A percentile compares a stretch with the other conserved stretches of the same genome.
Conservation (phyloP, 768 basidiomycete species). For the Leccinum barrowsii region DNA sequence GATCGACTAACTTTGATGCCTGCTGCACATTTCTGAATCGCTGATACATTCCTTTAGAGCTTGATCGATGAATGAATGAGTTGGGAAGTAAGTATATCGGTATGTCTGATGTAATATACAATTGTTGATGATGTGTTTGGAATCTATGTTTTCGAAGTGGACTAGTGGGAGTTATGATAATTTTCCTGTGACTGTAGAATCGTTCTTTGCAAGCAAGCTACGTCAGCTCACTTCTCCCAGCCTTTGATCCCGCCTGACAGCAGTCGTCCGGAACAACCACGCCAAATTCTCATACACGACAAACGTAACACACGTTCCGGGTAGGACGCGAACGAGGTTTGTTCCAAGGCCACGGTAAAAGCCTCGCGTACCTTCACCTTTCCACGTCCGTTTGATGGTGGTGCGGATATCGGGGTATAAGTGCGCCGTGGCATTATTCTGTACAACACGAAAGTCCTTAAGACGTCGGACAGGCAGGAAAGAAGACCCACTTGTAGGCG, state of each 20-base stretch:
- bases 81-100: constrained; percentile 5
- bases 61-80: not conserved
- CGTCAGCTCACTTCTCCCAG: not conserved
- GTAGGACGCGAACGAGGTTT: constrained; percentile 90
- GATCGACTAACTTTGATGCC: constrained; percentile 9
- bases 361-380: constrained; percentile 72
- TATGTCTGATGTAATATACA: constrained; percentile 9
- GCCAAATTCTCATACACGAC: constrained; percentile 95
- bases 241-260: constrained; percentile 45
- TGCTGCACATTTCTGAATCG: not conserved
- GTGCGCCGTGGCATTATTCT: constrained; percentile 66
- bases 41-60: constrained; percentile 10
- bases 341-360: constrained; percentile 96
- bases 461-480: not conserved
- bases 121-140: not conserved
- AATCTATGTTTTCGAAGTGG: not conserved
- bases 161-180: constrained; percentile 10
- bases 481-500: constrained; percentile 71
- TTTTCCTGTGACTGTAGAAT: not conserved
- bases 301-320: constrained; percentile 96
- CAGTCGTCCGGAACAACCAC: constrained; percentile 70
- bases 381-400: constrained; percentile 78
- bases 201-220: not conserved
- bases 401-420: constrained; percentile 82
- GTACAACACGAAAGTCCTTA: not conserved